Base-by-base conservation (phyloP, 768 basidiomycete species). In the Calvatia gigantea region DNA sequence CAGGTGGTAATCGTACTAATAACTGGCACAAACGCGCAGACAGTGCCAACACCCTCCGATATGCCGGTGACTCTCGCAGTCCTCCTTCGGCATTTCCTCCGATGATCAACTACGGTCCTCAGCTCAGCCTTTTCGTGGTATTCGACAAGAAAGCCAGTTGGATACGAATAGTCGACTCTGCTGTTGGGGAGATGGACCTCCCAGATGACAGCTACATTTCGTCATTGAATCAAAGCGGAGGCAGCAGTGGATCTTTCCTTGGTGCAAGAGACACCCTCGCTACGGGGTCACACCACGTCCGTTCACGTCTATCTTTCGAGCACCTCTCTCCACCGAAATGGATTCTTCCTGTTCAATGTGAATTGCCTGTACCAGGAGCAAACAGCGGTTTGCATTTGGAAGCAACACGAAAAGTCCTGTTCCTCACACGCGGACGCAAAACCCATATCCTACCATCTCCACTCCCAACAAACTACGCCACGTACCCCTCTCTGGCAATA, bases 61-160 rank as follows among this genome's bases (percentile, higher is more conserved):
- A 65, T 41, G 65, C 66, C 42, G 67, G 61, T 39, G 52, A 62
- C 25, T 65, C 74, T 67, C 73, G 51, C 31, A 43, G 51, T 28
- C 21, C 42, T 19, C 25, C 49, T 14, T 15, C 37, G 12, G 27
- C 43, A 8, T 54, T 67, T 14, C 63, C 64, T 7, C 66, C 69
- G 4, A 62, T 76, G 17, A 59, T 62, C 48, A 73, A 74, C 53
- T 88, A 89, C 63, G 86, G 86, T 17, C 79, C 80, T 4, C 89
- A 91, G 61, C 81, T 89, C 63, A 84, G 83, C 61, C 71, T 94
- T n/a, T 92, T 92, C 64, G 83, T 90, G 54, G 73, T 85, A 21
- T 94, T 94, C 65, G 91, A 94, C 68, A 93, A 93, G 72, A 94
- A 89, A 64, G 90, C 90, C 2, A 82, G 84, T n/a, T 73, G 89